Base-by-base conservation (phyloP, 805 yeast species). In the Metschnikowia dekortorum region DNA sequence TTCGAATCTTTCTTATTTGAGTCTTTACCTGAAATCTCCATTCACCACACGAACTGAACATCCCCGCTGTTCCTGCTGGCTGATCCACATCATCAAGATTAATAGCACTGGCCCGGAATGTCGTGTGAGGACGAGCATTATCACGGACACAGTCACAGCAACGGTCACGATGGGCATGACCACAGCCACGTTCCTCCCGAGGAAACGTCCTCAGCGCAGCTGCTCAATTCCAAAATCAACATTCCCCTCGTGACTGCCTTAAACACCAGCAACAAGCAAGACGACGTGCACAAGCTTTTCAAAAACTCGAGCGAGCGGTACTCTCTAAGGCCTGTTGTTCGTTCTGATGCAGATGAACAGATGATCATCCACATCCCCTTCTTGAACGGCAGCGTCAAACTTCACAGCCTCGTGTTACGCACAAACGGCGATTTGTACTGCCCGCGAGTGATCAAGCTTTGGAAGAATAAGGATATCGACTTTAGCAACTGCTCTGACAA, bases 281-380 rank as follows among this genome's bases (percentile, higher is more conserved):
- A 73, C 1, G 85, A 85, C 7, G 58, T 75, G 13, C 65, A 60
- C 22, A 64, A 71, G 47, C 69, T 89, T 18, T 79, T 91, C 65
- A 84, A 83, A 55, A 58, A 72, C 2, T 66, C 73, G 43, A 78
- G 74, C 1, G 70, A 74, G 6, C 79, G 79, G 58, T 81, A 79
- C 53, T 65, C 72, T n/a, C 56, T 80, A 8, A 73, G 53, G 52
- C 82, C 70, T 54, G 64, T 71, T 13, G 67, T 70, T 62, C 83
- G 80, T 66, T 80, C 87, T 1, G 97, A 91, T 63, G 82, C 87
- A 2, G 98, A 92, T 61, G 81, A 84, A 51, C 97, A 92, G 63
- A 56, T 91, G 57, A 78, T 91, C 32, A 57, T 92, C 32, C 79
- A 81, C 47, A 79, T 92, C 30, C 97, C 97, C 30, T 92, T 92